Percentiles rank a stretch among this genome's conserved stretches.
These are phyloP conservation scores for Picea glauca DNA, from an alignment of 75 land plant species.

Conservation along the genomic window DNA sequence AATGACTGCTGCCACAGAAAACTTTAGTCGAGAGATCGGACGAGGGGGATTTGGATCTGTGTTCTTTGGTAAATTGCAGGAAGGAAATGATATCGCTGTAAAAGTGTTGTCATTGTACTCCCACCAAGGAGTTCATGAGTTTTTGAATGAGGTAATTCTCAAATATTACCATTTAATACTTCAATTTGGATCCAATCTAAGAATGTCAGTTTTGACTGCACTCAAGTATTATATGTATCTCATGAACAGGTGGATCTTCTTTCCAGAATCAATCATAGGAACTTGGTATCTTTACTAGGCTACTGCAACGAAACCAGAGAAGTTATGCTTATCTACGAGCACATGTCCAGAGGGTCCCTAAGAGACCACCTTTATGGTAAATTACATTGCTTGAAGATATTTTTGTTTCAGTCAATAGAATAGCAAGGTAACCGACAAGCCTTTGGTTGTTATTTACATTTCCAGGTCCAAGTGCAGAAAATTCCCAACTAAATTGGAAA, in stretches of 20 bases:
- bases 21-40: too few species aligned
- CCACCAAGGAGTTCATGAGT: too few species aligned
- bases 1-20: too few species aligned
- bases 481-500: slow-evolving; percentile 1
- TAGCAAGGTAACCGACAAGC: background rate
- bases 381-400: background rate
- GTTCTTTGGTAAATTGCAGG: too few species aligned
- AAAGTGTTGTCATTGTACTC: too few species aligned
- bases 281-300: slow-evolving; percentile 34
- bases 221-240: too few species aligned
- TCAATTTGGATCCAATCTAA: too few species aligned
- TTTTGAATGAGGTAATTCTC: too few species aligned
- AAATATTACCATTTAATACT: too few species aligned
- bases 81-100: too few species aligned
- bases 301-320: slow-evolving; percentile 30
- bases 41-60: too few species aligned
- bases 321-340: slow-evolving; percentile 47
- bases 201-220: too few species aligned
- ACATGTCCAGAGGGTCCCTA: slow-evolving; percentile 32
- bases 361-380: slow-evolving; percentile 41
- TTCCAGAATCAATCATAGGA: slow-evolving; percentile 17
- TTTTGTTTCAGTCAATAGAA: background rate
- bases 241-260: slow-evolving; percentile 17
- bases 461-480: background rate
- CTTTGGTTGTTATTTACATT: background rate